Conservation (phyloP, 805 yeast genomes). For the Candida yuanshanica region DNA sequence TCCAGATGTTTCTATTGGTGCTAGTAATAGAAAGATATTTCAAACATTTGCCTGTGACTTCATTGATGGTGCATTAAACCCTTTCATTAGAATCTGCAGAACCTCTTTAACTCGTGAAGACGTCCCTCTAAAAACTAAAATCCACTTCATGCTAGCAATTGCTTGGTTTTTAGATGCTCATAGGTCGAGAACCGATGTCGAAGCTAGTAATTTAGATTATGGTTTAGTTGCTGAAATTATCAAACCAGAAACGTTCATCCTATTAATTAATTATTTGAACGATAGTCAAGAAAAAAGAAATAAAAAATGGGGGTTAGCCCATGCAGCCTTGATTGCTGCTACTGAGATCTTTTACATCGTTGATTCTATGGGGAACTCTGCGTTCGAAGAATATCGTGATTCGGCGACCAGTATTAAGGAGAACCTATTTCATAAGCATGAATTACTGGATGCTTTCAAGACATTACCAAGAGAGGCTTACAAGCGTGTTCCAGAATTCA, state of each 20-base stretch:
- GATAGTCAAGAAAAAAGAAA: conserved; percentile 29
- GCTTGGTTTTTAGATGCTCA: conserved; percentile 78
- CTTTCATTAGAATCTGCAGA: conserved; percentile 36
- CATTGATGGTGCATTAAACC: conserved; percentile 70
- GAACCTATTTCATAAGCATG: conserved; percentile 64
- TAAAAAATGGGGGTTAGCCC: conserved; percentile 54
- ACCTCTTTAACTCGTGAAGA: conserved; percentile 41
- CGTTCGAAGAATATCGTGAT: conserved; percentile 41
- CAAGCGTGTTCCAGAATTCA: conserved; percentile 56
- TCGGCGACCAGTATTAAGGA: conserved; percentile 56
- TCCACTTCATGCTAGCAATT: conserved; percentile 50
- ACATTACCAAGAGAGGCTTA: conserved; percentile 58
- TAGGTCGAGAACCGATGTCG: conserved; percentile 29
- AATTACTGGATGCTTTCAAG: conserved; percentile 49
- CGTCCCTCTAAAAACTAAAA: conserved; percentile 23
- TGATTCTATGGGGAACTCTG: conserved; percentile 34
- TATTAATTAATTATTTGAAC: conserved; percentile 37
- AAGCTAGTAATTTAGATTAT: conserved; percentile 27
- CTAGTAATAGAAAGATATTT: conserved; percentile 7
- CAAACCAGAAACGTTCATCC: conserved; percentile 53
- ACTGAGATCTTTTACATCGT: conserved; percentile 50
- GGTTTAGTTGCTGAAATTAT: conserved; percentile 50
- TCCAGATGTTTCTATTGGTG: conserved; percentile 23
- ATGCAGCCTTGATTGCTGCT: conserved; percentile 65
- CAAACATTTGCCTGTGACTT: conserved; percentile 48